Conservation (phyloP, 2,329 filamentous ascomycete species). For the Pestalotiopsis sp. region DNA sequence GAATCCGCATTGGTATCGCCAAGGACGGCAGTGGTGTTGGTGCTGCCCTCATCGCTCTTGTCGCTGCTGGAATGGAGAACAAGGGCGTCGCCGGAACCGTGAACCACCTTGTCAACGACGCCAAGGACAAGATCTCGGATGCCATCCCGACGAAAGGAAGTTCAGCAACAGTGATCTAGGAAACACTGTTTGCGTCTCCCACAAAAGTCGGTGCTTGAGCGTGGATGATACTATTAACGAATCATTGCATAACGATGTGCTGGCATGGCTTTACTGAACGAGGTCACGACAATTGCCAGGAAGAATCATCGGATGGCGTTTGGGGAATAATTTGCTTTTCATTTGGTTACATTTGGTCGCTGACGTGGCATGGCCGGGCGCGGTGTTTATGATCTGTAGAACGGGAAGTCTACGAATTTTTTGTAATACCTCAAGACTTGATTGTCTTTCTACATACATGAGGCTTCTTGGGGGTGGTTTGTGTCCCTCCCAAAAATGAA, state of each 20-base stretch:
- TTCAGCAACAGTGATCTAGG: conserved; percentile 24
- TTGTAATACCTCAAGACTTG: conserved; percentile 2
- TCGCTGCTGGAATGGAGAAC: conserved; percentile 72
- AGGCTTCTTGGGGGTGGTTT: background rate
- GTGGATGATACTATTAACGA: conserved; percentile 5
- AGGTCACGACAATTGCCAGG: conserved; percentile 1
- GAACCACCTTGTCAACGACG: conserved; percentile 40
- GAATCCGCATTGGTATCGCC: conserved; percentile 90
- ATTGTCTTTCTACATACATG: background rate
- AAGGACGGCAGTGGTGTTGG: conserved; percentile 97
- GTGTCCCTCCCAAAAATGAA: background rate
- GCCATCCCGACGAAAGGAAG: conserved; percentile 26
- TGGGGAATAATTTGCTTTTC: conserved; percentile 1
- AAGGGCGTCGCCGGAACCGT: conserved; percentile 36
- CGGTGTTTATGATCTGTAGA: background rate
- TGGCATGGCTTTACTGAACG: conserved; percentile 3
- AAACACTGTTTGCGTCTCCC: background rate
- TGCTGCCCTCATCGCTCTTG: conserved; percentile 89
- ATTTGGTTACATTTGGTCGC: background rate
- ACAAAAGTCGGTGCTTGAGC: conserved; percentile 11
- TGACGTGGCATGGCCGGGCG: conserved; percentile 1
- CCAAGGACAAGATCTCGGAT: conserved; percentile 30
- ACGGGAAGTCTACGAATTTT: background rate
- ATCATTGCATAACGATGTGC: conserved; percentile 3
- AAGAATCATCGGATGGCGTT: conserved; percentile 6